Percentiles rank a stretch among this genome's conserved stretches.
Conservation (phyloP, 257 asterid genomes). For the Ilex asprella region DNA sequence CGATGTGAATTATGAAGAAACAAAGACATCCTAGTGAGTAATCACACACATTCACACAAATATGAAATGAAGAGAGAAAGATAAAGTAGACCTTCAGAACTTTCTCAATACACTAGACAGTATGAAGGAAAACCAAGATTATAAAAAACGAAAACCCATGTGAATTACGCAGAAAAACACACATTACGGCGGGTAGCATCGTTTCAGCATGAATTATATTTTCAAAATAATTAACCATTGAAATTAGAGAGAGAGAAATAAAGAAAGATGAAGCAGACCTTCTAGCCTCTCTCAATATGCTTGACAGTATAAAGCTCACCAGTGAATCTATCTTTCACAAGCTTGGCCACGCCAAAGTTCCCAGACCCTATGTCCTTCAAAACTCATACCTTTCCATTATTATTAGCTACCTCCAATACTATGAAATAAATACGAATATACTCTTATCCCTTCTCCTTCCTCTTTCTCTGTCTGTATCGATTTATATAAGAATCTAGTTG, state of each 20-base stretch:
- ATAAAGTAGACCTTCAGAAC: too few species aligned
- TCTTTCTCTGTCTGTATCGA: neutral
- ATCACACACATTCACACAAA: too few species aligned
- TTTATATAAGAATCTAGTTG: neutral
- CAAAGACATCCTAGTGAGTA: too few species aligned
- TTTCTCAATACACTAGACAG: too few species aligned
- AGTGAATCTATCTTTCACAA: neutral
- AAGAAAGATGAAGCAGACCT: neutral
- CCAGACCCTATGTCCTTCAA: conserved; percentile 1
- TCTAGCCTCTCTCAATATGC: neutral
- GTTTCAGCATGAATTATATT: too few species aligned
- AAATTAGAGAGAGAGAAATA: neutral
- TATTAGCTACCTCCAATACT: neutral
- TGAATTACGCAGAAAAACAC: too few species aligned
- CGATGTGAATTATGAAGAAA: too few species aligned
- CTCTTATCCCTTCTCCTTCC: neutral
- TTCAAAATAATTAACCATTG: too few species aligned
- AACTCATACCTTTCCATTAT: neutral
- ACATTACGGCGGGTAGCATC: too few species aligned
- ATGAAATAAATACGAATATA: neutral
- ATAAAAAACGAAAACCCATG: too few species aligned
- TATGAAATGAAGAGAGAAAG: too few species aligned
- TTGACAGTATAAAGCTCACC: neutral
- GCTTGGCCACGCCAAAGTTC: conserved; percentile 1
- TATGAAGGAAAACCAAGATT: too few species aligned